A percentile compares a stretch with the other conserved stretches of the same genome.
Evolutionary conservation across 345 rosid species (phyloP).

Genomic region (Rhizophora mangle): DNA sequence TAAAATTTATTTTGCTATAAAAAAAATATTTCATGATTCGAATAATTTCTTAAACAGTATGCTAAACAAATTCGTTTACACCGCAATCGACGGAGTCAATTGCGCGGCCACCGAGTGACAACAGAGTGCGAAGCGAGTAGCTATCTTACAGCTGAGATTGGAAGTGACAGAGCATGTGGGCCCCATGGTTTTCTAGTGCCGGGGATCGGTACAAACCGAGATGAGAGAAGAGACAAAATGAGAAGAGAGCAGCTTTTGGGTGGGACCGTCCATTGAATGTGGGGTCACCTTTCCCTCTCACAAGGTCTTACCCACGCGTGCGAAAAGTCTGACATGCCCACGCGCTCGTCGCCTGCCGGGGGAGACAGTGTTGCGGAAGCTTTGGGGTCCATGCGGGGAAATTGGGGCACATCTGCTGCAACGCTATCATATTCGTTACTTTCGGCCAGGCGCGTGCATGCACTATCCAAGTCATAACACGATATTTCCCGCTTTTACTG

Average conservation of each 20-base stretch:
- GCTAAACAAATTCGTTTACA: too few relatives aligned
- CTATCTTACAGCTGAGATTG: slow-evolving; percentile 25
- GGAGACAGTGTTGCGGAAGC: slow-evolving; percentile 24
- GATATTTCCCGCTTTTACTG: too few relatives aligned
- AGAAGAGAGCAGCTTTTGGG: not conserved
- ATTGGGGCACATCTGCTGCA: not conserved
- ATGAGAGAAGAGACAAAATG: too few relatives aligned
- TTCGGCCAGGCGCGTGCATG: not conserved
- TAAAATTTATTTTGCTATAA: too few relatives aligned
- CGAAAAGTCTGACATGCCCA: slow-evolving; percentile 11
- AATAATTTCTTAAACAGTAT: too few relatives aligned
- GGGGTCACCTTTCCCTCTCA: slow-evolving; percentile 8
- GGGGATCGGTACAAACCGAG: too few relatives aligned
- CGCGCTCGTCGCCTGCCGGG: slow-evolving; percentile 11
- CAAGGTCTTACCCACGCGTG: slow-evolving; percentile 6
- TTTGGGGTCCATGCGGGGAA: slow-evolving; percentile 14
- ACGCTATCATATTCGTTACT: not conserved
- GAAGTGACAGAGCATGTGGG: not conserved
- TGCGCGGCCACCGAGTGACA: slow-evolving; percentile 24
- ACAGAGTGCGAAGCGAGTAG: not conserved
- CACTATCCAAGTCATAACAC: too few relatives aligned
- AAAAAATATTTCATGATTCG: too few relatives aligned
- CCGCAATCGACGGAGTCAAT: slow-evolving; percentile 30
- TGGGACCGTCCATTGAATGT: slow-evolving; percentile 17
- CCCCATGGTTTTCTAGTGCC: not conserved